Percentiles rank a stretch among this genome's conserved stretches.
phyloP scores from a whole-genome alignment of 2,329 filamentous ascomycete species.

The Penicillium sp. region DNA sequence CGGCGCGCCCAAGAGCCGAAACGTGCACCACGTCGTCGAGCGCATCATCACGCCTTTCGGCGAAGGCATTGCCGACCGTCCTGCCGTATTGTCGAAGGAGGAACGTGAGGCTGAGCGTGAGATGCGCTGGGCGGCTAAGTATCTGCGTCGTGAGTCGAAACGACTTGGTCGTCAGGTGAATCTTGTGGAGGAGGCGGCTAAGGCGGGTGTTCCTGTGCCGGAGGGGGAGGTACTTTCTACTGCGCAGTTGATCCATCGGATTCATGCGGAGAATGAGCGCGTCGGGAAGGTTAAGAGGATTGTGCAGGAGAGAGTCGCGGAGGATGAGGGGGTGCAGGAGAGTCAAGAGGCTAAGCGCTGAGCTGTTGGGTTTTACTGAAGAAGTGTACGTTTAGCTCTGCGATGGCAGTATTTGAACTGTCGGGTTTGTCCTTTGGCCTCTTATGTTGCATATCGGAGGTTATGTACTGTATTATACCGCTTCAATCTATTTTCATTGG shows the following conservation, averaged over 20 bases:
- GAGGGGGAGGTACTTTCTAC: conserved; percentile 7
- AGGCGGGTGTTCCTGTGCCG: conserved; percentile 20
- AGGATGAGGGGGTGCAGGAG: background rate
- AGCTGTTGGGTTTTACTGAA: background rate
- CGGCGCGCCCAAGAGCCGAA: conserved; percentile 37
- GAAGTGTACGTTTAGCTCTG: background rate
- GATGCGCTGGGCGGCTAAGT: conserved; percentile 33
- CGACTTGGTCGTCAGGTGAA: conserved; percentile 19
- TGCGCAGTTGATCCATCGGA: conserved; percentile 28
- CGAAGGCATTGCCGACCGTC: conserved; percentile 33
- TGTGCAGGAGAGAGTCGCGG: conserved; percentile 25
- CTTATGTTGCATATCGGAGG: conserved; percentile 16
- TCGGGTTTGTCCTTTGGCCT: background rate
- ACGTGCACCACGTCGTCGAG: conserved; percentile 43
- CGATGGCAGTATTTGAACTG: background rate
- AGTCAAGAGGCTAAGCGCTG: background rate
- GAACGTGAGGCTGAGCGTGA: conserved; percentile 35
- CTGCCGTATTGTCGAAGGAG: conserved; percentile 34
- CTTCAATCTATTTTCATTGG: conserved; percentile 13
- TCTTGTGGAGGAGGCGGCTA: conserved; percentile 20
- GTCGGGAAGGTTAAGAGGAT: conserved; percentile 25
- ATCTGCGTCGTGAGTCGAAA: conserved; percentile 29
- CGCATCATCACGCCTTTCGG: conserved; percentile 44
- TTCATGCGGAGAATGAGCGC: conserved; percentile 20
- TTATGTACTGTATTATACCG: conserved; percentile 26